Conservation (phyloP, 345 rosid genomes). For the Populus ilicifolia region DNA sequence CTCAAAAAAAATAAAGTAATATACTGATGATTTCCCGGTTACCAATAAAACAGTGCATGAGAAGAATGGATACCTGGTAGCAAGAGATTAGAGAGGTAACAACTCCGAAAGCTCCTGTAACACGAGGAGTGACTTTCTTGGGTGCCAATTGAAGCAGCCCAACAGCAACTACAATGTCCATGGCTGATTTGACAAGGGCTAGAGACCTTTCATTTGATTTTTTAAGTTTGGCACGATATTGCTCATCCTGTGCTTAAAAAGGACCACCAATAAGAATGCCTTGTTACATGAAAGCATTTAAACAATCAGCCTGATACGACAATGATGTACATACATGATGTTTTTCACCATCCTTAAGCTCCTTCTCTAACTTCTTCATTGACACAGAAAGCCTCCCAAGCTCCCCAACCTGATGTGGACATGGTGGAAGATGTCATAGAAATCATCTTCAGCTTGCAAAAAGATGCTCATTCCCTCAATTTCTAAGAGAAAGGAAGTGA, state of each 20-base stretch:
- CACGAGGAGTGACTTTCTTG: constrained; percentile 80
- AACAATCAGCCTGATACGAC: not conserved
- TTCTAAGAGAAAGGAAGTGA: not conserved
- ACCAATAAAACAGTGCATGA: not conserved
- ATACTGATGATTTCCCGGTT: not conserved
- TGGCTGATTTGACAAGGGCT: constrained; percentile 72
- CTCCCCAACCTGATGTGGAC: constrained; percentile 66
- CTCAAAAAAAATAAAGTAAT: not conserved
- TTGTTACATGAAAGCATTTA: not conserved
- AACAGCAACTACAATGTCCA: constrained; percentile 80
- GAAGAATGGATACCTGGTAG: constrained; percentile 62
- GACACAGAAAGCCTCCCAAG: constrained; percentile 77
- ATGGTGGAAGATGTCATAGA: not conserved
- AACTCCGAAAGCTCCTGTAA: constrained; percentile 84
- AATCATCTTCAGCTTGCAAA: not conserved
- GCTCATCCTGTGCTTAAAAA: constrained; percentile 50
- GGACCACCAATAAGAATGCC: not conserved
- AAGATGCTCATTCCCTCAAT: not conserved
- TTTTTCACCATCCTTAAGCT: constrained; percentile 62
- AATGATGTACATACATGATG: constrained; percentile 40
- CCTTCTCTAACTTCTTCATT: constrained; percentile 74
- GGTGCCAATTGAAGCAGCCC: constrained; percentile 93
- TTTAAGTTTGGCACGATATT: constrained; percentile 65
- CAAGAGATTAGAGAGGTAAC: constrained; percentile 82
- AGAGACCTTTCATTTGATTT: constrained; percentile 79